Evolutionary conservation across 306 rosid genomes (phyloP).

Genomic region (Purshia tridentata): DNA sequence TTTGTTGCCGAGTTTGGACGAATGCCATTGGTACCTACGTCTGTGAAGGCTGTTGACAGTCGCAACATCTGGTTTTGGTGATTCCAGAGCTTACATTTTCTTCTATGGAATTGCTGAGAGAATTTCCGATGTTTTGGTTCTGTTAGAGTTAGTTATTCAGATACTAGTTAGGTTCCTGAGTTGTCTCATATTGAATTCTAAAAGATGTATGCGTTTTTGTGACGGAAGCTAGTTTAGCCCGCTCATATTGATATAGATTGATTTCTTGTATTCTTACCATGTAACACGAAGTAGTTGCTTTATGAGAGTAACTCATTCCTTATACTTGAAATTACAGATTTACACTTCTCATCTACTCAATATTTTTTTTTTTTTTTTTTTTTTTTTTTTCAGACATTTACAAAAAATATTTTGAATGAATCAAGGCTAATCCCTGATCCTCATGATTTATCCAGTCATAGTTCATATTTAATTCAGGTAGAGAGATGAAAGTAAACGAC

Average conservation of each 20-base stretch:
- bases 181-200: conserved; percentile 39
- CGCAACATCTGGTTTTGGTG: conserved; percentile 90
- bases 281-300: conserved; percentile 40
- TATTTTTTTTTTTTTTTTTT: too few relatives aligned
- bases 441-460: too few relatives aligned
- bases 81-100: conserved; percentile 14
- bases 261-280: conserved; percentile 45
- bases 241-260: conserved; percentile 29
- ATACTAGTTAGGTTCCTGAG: conserved; percentile 34
- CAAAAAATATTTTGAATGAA: too few relatives aligned
- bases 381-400: too few relatives aligned
- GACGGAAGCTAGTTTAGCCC: conserved; percentile 28
- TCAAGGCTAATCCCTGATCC: too few relatives aligned
- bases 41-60: conserved; percentile 85
- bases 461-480: too few relatives aligned
- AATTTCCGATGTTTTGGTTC: conserved; percentile 28
- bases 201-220: conserved; percentile 31
- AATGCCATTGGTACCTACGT: conserved; percentile 76
- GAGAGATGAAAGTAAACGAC: too few relatives aligned
- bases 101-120: neutral
- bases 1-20: conserved; percentile 62
- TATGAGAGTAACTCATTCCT: conserved; percentile 6
- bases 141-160: conserved; percentile 30
- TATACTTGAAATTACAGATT: too few relatives aligned
- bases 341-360: too few relatives aligned